phyloP scores from a whole-genome alignment of 2,329 filamentous ascomycete genomes.

The Hymenoscyphus albidus region DNA sequence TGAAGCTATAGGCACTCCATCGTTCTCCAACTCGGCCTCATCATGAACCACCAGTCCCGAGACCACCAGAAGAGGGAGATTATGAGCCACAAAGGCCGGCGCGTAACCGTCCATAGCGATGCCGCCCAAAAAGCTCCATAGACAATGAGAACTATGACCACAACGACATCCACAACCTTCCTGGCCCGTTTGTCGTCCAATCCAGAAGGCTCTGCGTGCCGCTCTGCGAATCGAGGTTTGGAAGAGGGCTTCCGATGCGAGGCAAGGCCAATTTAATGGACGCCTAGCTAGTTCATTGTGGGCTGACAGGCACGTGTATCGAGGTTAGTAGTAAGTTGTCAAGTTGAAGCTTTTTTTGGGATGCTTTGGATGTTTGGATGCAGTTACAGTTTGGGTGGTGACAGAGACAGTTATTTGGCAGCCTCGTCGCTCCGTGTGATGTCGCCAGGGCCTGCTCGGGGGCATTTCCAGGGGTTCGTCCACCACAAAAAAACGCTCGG shows the following conservation, averaged over 20 bases:
- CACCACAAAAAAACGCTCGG: not conserved
- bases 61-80: conserved; percentile 77
- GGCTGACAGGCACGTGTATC: not conserved
- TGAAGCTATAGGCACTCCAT: conserved; percentile 60
- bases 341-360: not conserved
- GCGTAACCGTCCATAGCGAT: conserved; percentile 73
- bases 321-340: not conserved
- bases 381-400: not conserved
- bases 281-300: not conserved
- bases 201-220: not conserved
- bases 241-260: not conserved
- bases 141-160: conserved; percentile 12
- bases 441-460: not conserved
- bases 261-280: not conserved
- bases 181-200: not conserved
- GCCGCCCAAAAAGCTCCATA: conserved; percentile 29
- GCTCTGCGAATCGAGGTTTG: not conserved
- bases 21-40: conserved; percentile 33
- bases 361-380: too few relatives aligned
- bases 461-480: too few relatives aligned
- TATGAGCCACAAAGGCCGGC: conserved; percentile 75
- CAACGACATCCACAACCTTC: not conserved
- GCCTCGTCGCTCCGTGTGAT: not conserved
- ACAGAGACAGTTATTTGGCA: not conserved
- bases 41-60: conserved; percentile 63